Conservation (phyloP, 768 basidiomycete species). For the Nevesoporus exiguus region DNA sequence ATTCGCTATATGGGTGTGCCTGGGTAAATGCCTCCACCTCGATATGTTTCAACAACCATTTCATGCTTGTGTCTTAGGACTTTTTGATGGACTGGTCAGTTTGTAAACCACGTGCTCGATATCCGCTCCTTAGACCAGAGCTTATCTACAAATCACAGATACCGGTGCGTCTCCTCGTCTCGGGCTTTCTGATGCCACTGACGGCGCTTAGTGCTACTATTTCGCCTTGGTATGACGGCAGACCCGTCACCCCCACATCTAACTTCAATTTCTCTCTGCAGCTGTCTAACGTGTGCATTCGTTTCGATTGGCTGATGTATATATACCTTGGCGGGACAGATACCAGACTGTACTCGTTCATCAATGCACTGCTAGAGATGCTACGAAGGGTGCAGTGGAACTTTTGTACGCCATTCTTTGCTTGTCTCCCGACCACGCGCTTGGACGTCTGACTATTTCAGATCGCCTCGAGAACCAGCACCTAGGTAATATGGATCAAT, state of each 20-base stretch:
- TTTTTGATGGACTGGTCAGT: constrained; percentile 92
- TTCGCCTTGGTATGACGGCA: constrained; percentile 57
- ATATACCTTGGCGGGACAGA: constrained; percentile 51
- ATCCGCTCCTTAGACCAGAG: constrained; percentile 70
- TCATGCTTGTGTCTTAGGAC: constrained; percentile 48
- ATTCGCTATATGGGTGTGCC: constrained; percentile 65
- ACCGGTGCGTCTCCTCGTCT: constrained; percentile 40
- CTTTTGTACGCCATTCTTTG: constrained; percentile 56
- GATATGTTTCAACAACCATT: background rate
- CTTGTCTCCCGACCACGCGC: background rate
- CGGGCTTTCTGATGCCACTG: background rate
- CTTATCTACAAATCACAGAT: constrained; percentile 67
- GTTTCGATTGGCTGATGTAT: constrained; percentile 85
- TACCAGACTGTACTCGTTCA: constrained; percentile 57
- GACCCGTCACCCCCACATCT: background rate
- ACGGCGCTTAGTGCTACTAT: constrained; percentile 59
- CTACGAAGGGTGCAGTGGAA: constrained; percentile 89
- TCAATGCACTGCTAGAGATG: constrained; percentile 70
- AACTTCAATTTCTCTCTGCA: constrained; percentile 25
- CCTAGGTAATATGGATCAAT: constrained; percentile 76
- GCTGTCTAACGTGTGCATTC: constrained; percentile 69
- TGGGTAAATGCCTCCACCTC: constrained; percentile 57
- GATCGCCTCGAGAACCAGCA: constrained; percentile 89
- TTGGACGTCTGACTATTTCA: constrained; percentile 22
- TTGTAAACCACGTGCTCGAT: constrained; percentile 49